Conservation (phyloP, 2,329 filamentous ascomycete genomes). For the Colletotrichum lindemuthianum region DNA sequence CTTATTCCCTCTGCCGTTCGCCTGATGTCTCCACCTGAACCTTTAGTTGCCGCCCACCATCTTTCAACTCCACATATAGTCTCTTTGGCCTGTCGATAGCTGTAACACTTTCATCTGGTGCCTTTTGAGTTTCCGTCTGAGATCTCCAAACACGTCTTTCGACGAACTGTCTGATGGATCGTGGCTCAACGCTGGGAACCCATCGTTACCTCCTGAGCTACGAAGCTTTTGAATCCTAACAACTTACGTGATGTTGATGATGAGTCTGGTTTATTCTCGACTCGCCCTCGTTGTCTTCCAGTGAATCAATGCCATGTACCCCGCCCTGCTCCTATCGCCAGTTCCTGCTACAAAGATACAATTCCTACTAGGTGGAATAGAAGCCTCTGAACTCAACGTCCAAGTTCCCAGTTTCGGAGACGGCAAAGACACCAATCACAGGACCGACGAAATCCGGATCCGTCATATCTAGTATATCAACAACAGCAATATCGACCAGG, state of each 20-base stretch:
- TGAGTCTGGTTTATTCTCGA: no score
- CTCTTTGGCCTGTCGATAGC: neutral
- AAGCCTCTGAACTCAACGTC: neutral
- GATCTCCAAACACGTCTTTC: constrained; percentile 2
- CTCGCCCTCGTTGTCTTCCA: no score
- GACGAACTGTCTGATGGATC: neutral
- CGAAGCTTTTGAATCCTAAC: no score
- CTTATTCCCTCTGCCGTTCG: no score
- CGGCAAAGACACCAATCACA: neutral
- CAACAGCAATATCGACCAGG: neutral
- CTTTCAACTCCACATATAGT: neutral
- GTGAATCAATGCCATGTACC: no score
- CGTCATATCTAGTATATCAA: neutral
- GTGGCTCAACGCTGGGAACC: no score
- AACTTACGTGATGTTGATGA: no score
- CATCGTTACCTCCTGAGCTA: no score
- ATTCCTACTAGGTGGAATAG: neutral
- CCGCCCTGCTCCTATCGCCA: no score
- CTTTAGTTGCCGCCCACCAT: neutral
- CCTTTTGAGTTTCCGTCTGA: neutral
- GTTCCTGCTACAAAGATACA: no score
- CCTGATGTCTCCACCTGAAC: no score
- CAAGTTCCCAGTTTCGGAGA: neutral
- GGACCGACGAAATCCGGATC: neutral
- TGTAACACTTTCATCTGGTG: neutral